Evolutionary conservation across 1,139 yeast genomes (phyloP).

Genomic region (Trichomonascaceae sp.): DNA sequence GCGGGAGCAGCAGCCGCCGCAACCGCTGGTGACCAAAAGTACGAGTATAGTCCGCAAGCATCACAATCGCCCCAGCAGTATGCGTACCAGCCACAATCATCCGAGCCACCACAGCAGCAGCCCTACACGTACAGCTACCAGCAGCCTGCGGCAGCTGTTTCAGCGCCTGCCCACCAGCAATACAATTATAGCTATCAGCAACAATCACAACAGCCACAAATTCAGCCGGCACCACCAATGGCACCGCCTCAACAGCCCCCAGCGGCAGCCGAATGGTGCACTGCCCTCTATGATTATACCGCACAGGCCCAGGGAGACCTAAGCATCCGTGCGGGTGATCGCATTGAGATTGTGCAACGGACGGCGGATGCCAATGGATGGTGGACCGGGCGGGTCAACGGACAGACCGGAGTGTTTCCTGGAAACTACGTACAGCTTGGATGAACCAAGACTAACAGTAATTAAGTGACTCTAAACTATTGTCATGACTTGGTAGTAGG

Average conservation of each 20-base stretch:
- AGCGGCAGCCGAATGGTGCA: slow-evolving; percentile 43
- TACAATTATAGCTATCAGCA: slow-evolving; percentile 20
- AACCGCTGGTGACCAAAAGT: slow-evolving; percentile 7
- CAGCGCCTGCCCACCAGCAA: slow-evolving; percentile 9
- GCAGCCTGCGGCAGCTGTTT: slow-evolving; percentile 6
- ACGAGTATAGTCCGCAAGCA: slow-evolving; percentile 18
- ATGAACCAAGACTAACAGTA: slow-evolving; percentile 4
- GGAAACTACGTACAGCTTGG: slow-evolving; percentile 83
- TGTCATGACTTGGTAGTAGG: background rate
- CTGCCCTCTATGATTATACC: slow-evolving; percentile 63
- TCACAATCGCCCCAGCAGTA: slow-evolving; percentile 9
- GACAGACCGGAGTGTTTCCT: slow-evolving; percentile 84
- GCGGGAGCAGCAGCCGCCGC: slow-evolving; percentile 11
- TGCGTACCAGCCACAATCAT: slow-evolving; percentile 12
- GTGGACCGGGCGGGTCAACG: slow-evolving; percentile 95
- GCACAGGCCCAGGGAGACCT: slow-evolving; percentile 88
- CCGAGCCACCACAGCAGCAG: slow-evolving; percentile 14
- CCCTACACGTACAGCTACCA: slow-evolving; percentile 9
- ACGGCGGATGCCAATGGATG: slow-evolving; percentile 83
- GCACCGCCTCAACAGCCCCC: slow-evolving; percentile 15
- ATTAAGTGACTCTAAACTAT: background rate
- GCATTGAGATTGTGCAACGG: slow-evolving; percentile 69
- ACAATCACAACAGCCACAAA: slow-evolving; percentile 4
- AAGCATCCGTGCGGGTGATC: slow-evolving; percentile 75
- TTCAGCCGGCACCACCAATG: slow-evolving; percentile 13